A percentile compares a stretch with the other conserved stretches of the same genome.
Evolutionary conservation across 192 early-diverging fungal species (phyloP).

Genomic region (Lunasporangiospora selenospora): DNA sequence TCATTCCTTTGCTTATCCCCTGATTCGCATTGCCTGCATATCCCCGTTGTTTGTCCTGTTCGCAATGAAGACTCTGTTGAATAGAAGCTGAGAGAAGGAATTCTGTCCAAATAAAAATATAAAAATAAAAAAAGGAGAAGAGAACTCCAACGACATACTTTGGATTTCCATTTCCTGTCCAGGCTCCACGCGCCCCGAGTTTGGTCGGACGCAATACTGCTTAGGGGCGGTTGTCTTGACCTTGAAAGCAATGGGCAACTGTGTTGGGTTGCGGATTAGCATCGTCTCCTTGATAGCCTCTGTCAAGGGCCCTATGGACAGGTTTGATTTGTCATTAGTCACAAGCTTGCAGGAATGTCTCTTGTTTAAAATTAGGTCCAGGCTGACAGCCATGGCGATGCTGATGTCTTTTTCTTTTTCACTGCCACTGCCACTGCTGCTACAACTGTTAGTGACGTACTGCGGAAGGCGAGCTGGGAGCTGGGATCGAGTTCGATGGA

Average conservation of each 20-base stretch:
- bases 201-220: conserved; percentile 97
- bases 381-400: no score
- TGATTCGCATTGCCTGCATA: no score
- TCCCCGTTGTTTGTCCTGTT: no score
- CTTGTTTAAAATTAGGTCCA: no score
- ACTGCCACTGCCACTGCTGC: no score
- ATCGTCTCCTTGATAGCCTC: conserved; percentile 60
- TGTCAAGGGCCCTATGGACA: conserved; percentile 75
- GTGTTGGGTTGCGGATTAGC: conserved; percentile 65
- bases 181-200: conserved; percentile 81
- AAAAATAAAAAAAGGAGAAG: background rate
- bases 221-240: conserved; percentile 99
- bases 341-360: no score
- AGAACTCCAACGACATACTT: conserved; percentile 47
- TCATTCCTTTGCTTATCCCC: no score
- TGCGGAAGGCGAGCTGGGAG: conserved; percentile 59
- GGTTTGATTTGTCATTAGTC: no score
- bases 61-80: no score
- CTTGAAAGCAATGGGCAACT: conserved; percentile 87
- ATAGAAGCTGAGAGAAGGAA: no score
- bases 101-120: background rate
- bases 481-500: conserved; percentile 66
- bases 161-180: conserved; percentile 73
- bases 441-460: no score
- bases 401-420: no score